phyloP scores from a whole-genome alignment of 192 early-diverging fungal species.

The Chytriomyces confervae region DNA sequence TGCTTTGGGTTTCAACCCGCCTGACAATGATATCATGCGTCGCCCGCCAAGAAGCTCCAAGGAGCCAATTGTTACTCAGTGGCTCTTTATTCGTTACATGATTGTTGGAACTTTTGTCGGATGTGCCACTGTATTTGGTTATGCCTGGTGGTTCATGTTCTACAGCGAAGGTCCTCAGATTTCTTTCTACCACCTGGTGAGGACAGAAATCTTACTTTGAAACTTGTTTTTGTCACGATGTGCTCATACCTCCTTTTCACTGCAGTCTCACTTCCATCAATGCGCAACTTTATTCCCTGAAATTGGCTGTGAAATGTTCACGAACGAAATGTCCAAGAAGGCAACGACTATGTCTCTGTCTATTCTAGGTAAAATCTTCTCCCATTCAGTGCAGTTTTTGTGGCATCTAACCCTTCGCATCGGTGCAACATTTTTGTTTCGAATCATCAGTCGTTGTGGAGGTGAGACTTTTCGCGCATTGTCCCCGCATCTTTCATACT shows the following conservation, averaged over 20 bases:
- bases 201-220: conserved; percentile 29
- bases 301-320: conserved; percentile 93
- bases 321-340: conserved; percentile 73
- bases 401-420: too few relatives aligned
- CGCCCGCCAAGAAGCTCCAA: conserved; percentile 80
- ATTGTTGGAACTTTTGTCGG: conserved; percentile 93
- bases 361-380: conserved; percentile 85
- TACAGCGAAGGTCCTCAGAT: conserved; percentile 89
- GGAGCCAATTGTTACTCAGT: conserved; percentile 91
- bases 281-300: conserved; percentile 87
- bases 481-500: not conserved
- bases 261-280: conserved; percentile 88
- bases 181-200: conserved; percentile 83
- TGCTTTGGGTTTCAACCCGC: conserved; percentile 98
- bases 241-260: conserved; percentile 13
- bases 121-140: conserved; percentile 93
- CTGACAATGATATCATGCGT: conserved; percentile 98
- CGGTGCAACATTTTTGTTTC: too few relatives aligned
- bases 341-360: conserved; percentile 97
- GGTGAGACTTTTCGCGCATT: not conserved
- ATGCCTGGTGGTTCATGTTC: conserved; percentile 99
- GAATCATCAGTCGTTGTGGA: not conserved
- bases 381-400: too few relatives aligned
- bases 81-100: conserved; percentile 96
- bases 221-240: not conserved